phyloP scores from a whole-genome alignment of 192 early-diverging fungal genomes.

The Piromyces finnis region DNA sequence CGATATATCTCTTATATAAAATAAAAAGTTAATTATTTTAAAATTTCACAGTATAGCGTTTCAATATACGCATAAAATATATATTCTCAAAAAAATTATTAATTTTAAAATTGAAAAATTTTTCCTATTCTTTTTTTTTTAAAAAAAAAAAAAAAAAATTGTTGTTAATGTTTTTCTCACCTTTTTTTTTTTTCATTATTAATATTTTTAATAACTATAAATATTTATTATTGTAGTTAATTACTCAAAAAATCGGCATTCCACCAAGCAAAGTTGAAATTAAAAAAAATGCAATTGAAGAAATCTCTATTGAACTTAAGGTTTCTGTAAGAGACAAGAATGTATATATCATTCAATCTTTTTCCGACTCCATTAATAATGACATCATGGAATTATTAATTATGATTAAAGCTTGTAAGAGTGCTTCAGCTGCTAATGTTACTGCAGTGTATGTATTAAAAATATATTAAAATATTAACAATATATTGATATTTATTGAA shows the following conservation, averaged over 20 bases:
- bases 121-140: too few species aligned
- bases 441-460: slow-evolving; percentile 46
- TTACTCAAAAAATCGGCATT: slow-evolving; percentile 63
- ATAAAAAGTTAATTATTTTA: too few species aligned
- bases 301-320: slow-evolving; percentile 75
- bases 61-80: too few species aligned
- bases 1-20: too few species aligned
- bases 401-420: slow-evolving; percentile 89
- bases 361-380: slow-evolving; percentile 49
- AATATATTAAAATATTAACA: not conserved
- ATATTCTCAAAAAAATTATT: too few species aligned
- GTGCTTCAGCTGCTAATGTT: slow-evolving; percentile 80
- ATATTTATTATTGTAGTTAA: slow-evolving; percentile 9
- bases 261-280: slow-evolving; percentile 50
- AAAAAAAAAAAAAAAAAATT: too few species aligned
- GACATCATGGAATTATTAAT: slow-evolving; percentile 96
- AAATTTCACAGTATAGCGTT: too few species aligned
- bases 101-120: too few species aligned
- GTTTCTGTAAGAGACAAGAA: slow-evolving; percentile 90
- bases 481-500: not conserved
- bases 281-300: slow-evolving; percentile 79
- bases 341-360: slow-evolving; percentile 91
- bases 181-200: too few species aligned
- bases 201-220: too few species aligned
- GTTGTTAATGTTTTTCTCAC: too few species aligned